These are phyloP conservation scores for Thalassiosira ordinaria DNA, from an alignment of 352 stramenopile species.

Conservation along the genomic window DNA sequence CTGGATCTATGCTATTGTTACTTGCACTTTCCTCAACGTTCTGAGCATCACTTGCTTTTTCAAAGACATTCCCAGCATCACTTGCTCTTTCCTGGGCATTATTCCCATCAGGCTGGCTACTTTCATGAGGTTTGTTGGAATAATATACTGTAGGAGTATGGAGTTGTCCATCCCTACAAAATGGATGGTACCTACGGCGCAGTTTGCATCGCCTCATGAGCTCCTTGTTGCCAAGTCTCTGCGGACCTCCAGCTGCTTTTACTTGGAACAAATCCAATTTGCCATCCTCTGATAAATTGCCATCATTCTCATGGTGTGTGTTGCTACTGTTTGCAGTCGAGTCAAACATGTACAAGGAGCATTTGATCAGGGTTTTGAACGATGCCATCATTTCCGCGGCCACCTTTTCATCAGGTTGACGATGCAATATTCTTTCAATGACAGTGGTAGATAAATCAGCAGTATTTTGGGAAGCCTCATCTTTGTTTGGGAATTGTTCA, in stretches of 20 bases:
- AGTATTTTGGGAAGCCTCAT: too few species aligned
- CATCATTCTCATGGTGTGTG: too few species aligned
- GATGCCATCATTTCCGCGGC: constrained; percentile 61
- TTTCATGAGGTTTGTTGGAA: not conserved
- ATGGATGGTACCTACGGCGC: constrained; percentile 47
- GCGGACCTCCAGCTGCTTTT: too few species aligned
- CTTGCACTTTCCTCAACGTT: constrained; percentile 5
- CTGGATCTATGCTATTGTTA: too few species aligned
- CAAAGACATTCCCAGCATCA: too few species aligned
- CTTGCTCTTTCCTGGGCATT: too few species aligned
- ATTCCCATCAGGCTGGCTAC: not conserved
- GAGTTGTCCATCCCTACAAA: constrained; percentile 37
- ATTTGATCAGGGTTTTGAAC: constrained; percentile 51
- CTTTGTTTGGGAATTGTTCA: too few species aligned
- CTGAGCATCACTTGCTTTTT: too few species aligned
- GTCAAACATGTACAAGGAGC: constrained; percentile 43
- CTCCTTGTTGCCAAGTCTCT: constrained; percentile 10
- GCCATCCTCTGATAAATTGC: too few species aligned
- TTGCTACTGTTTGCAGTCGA: too few species aligned
- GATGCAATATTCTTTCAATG: constrained; percentile 49
- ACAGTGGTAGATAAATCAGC: too few species aligned
- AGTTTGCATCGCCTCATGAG: constrained; percentile 5
- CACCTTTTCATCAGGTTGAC: constrained; percentile 60
- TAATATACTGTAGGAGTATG: constrained; percentile 48
- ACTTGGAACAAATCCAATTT: too few species aligned